Evolutionary conservation across 768 basidiomycete genomes (phyloP), one percentile per base, ranked within the genome.

Genomic region (Pisolithus albus): DNA sequence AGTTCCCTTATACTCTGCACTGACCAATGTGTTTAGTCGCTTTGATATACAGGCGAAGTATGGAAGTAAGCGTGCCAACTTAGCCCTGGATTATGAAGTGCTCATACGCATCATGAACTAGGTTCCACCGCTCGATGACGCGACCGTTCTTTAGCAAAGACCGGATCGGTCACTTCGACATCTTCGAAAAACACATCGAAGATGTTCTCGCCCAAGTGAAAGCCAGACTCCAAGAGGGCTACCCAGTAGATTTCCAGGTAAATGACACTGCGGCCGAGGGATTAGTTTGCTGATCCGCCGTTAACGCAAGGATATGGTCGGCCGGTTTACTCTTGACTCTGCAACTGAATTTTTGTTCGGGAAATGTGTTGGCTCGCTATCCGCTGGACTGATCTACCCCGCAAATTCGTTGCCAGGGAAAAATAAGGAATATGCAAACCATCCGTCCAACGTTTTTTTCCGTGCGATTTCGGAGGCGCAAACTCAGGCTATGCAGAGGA

Each of bases 131-230:
- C 11, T 61, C 72, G 0, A 80, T 83, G 69, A 78, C 79, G 0
- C 75, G 83, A 3, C 83, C 83, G 0, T 84, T 82, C 70, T 83
- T 84, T 66, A 72, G 52, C 56, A 73, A 69, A 48, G 76, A 80
- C 21, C 66, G 77, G 8, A 78, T 81, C 47, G 73, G 71, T 52
- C 71, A 81, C 56, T 80, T 80, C 60, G 76, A 80, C 18, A 73
- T 71, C 49, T 81, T 82, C 59, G 77, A 75, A 44, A 66, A 68
- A 2, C 81, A 83, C 51, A 70, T 77, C 0, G 67, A 72, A 2
- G 67, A 75, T 34, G 76, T 76, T 1, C 67, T 85, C n/a, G 46
- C 55, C 1, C 71, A 72, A 19, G 61, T 80, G 42, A 74, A 66
- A 28, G 54, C 58, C 4, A 73, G 81, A 32, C 65, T 79, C 1